Evolutionary conservation across 139 green algal species (phyloP).

Genomic region (Zygnema cylindricum): DNA sequence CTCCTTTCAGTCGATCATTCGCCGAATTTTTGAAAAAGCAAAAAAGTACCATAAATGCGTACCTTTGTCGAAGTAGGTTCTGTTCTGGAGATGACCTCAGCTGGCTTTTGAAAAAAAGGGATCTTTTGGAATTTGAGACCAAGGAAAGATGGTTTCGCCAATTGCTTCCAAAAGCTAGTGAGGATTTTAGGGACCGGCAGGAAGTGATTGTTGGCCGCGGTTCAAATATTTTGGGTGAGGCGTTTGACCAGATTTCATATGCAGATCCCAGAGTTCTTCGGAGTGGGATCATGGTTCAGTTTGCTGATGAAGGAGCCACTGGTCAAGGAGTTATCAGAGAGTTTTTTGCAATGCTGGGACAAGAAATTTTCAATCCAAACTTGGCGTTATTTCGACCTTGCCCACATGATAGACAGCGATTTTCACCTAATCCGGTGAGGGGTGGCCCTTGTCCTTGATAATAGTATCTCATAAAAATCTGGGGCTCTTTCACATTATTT

Average conservation of each 20-base stretch:
- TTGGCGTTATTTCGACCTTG: conserved; percentile 84
- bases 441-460: not conserved
- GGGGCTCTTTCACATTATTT: no score
- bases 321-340: conserved; percentile 17
- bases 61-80: not conserved
- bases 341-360: conserved; percentile 76
- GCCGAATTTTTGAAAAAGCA: not conserved
- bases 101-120: conserved; percentile 5
- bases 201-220: not conserved
- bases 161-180: not conserved
- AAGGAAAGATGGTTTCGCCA: not conserved
- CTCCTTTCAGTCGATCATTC: not conserved
- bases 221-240: conserved; percentile 11
- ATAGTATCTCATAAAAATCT: no score
- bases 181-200: conserved; percentile 3
- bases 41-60: not conserved
- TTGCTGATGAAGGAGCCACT: conserved; percentile 22
- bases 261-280: conserved; percentile 28
- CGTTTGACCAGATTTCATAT: conserved; percentile 37
- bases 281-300: conserved; percentile 28
- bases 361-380: conserved; percentile 95
- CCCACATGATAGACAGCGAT: conserved; percentile 75
- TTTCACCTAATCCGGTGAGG: conserved; percentile 77
- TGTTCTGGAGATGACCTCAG: not conserved
- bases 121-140: conserved; percentile 14